Evolutionary conservation across 2,329 filamentous ascomycete genomes (phyloP).

Genomic region (Ophiocordyceps camponoti-saundersi): DNA sequence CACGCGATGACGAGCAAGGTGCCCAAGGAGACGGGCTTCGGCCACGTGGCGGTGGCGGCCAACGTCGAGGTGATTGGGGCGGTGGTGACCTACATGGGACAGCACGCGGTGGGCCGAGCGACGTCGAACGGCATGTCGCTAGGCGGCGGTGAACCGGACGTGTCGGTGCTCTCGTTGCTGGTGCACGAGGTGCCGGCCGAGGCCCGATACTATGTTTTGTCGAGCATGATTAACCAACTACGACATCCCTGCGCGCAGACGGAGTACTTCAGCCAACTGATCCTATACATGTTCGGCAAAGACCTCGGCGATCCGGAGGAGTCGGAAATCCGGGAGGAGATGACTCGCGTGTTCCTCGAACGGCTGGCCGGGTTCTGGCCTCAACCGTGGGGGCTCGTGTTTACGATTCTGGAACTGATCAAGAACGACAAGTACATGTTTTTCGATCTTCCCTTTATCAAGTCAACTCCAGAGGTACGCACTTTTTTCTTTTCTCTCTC

Average conservation of each 20-base stretch:
- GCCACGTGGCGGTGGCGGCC: constrained; percentile 48
- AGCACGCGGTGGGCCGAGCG: constrained; percentile 47
- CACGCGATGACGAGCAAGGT: constrained; percentile 50
- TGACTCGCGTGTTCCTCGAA: constrained; percentile 77
- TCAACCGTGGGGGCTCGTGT: constrained; percentile 88
- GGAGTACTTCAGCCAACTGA: constrained; percentile 75
- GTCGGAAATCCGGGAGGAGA: constrained; percentile 71
- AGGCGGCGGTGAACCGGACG: constrained; percentile 30
- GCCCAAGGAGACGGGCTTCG: constrained; percentile 43
- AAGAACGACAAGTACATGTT: constrained; percentile 86
- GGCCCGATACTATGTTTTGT: constrained; percentile 69
- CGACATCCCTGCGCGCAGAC: constrained; percentile 82
- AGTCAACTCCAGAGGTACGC: constrained; percentile 68
- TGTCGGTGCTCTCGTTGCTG: constrained; percentile 58
- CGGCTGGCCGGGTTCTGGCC: constrained; percentile 76
- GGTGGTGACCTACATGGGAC: constrained; percentile 67
- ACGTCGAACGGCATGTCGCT: constrained; percentile 37
- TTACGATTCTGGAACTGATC: constrained; percentile 73
- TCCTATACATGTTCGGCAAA: constrained; percentile 71
- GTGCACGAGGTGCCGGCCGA: constrained; percentile 60
- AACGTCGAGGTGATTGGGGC: constrained; percentile 62
- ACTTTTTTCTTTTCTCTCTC: background rate
- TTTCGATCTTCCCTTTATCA: constrained; percentile 86
- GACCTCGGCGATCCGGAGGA: constrained; percentile 61
- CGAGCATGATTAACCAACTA: constrained; percentile 78